These are phyloP conservation scores for Ophiostoma montium DNA, from an alignment of 2,329 filamentous ascomycete species.

Conservation along the genomic window DNA sequence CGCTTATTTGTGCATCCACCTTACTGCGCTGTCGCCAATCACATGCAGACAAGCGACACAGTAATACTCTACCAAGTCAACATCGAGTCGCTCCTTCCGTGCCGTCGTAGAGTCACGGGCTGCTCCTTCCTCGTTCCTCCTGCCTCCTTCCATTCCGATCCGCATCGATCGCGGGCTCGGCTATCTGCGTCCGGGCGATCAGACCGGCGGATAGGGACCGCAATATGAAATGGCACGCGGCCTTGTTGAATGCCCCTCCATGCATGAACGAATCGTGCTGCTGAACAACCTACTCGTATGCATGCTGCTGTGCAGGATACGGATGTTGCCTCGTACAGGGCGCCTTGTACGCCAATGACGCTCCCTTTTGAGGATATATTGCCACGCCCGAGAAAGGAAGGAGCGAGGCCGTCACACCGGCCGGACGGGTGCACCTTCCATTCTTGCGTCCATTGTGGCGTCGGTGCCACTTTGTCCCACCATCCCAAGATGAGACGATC, in stretches of 20 bases:
- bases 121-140: background rate
- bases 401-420: background rate
- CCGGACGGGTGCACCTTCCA: background rate
- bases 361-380: background rate
- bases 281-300: background rate
- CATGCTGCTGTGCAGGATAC: slow-evolving; percentile 3
- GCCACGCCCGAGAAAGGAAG: background rate
- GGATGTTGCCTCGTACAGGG: slow-evolving; percentile 2
- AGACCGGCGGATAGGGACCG: background rate
- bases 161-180: background rate
- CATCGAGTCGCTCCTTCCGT: background rate
- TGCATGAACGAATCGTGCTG: background rate
- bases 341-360: background rate
- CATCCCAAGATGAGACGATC: background rate
- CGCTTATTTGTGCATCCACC: background rate
- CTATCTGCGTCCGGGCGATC: background rate
- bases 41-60: no score
- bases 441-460: background rate
- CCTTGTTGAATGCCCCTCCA: background rate
- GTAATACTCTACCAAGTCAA: no score
- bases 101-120: no score
- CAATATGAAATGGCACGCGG: background rate
- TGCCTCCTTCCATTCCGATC: background rate
- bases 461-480: background rate
- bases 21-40: no score